Evolutionary conservation across 768 basidiomycete species (phyloP), one percentile per base, ranked within the genome.

Genomic region (Mycena filopes): DNA sequence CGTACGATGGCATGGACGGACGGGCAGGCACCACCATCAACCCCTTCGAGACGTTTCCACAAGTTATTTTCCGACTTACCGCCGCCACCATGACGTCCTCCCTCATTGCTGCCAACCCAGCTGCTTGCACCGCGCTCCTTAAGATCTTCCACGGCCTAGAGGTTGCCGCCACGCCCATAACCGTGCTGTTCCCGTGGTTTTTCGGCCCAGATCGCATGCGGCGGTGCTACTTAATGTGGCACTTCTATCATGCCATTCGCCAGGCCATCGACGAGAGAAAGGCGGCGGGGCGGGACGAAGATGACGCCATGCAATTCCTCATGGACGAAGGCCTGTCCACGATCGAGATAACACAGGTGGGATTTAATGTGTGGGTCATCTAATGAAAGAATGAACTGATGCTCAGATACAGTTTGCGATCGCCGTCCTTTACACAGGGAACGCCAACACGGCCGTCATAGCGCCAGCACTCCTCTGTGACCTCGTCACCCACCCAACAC

Each of bases 401-500:
- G n/a, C n/a, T n/a, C n/a, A n/a, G n/a, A n/a, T n/a, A n/a, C 20
- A 60, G 59, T 60, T 60, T 45, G 21, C 59, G 8, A 28, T 60
- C n/a, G 49, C 49, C 25, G 59, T 33, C 12, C 50, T 60, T 28
- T 60, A 51, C 31, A 33, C 59, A 26, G 59, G 59, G 18, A 60
- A 33, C 16, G 59, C 59, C n/a, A 60, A 60, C 40, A 60, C 59
- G 9, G 59, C 28, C 4, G 31, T 60, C 7, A 25, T 60, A 25
- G 59, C 59, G 25, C 28, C 71, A 10, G 56, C 66, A 21, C 59
- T 67, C 18, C 43, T 73, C 10, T 70, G 53, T 50, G 56, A 68
- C 55, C 68, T 73, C 16, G 72, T 70, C 11, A 63, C 65, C 13
- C 48, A 69, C 25, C 74, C 72, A 15, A 41, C 64, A 36, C 74